phyloP scores from a whole-genome alignment of 1,139 yeast species.

The Debaryomyces fabryi region DNA sequence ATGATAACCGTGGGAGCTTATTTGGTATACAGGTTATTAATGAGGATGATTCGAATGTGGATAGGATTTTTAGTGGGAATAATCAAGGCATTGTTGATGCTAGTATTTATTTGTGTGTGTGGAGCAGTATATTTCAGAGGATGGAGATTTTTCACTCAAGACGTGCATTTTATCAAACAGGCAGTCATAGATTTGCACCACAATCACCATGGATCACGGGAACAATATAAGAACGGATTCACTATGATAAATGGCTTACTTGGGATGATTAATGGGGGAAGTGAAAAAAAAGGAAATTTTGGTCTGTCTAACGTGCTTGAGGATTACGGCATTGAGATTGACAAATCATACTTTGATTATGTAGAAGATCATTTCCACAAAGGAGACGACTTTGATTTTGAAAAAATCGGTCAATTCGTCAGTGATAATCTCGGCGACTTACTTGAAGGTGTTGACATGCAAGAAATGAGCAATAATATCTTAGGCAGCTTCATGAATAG shows the following conservation, averaged over 20 bases:
- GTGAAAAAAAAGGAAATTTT: neutral
- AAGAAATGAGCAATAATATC: conserved; percentile 15
- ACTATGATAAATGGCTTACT: neutral
- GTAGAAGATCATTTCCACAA: conserved; percentile 20
- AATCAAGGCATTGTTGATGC: conserved; percentile 21
- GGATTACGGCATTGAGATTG: conserved; percentile 15
- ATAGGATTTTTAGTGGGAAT: conserved; percentile 24
- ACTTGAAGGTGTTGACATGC: conserved; percentile 14
- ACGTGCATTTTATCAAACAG: conserved; percentile 19
- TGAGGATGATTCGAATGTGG: conserved; percentile 31
- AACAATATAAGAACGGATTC: conserved; percentile 3
- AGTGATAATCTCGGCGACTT: conserved; percentile 19
- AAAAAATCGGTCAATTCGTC: conserved; percentile 20
- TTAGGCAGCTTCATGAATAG: conserved; percentile 8
- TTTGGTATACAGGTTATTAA: conserved; percentile 23
- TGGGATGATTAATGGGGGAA: conserved; percentile 7
- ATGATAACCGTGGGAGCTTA: conserved; percentile 25
- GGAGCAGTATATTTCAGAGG: conserved; percentile 24
- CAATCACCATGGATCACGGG: conserved; percentile 5
- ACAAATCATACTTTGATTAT: conserved; percentile 22
- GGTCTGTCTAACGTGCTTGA: conserved; percentile 1
- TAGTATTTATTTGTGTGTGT: conserved; percentile 14
- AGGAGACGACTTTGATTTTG: conserved; percentile 17
- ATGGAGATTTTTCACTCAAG: conserved; percentile 21
- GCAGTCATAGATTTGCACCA: conserved; percentile 7